These are phyloP conservation scores for Erodium maritimum DNA, from an alignment of 345 rosid species.

Conservation along the genomic window DNA sequence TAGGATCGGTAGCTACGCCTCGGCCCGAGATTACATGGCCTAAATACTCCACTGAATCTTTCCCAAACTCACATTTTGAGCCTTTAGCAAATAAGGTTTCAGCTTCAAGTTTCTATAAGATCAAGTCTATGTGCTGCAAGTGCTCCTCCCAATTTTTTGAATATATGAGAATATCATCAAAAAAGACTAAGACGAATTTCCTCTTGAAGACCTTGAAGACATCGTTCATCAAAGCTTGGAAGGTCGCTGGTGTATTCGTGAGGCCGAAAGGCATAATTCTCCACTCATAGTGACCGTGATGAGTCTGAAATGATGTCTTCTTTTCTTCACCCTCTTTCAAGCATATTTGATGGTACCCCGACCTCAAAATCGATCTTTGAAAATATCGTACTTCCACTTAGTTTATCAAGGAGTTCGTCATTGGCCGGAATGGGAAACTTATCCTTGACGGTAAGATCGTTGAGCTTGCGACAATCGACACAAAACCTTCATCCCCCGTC, in stretches of 20 bases:
- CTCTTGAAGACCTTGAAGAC: too few species aligned
- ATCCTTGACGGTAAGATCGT: neutral
- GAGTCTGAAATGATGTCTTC: neutral
- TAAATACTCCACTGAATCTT: too few species aligned
- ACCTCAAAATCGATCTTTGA: conserved; percentile 2
- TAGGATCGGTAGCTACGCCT: too few species aligned
- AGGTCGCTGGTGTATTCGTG: too few species aligned
- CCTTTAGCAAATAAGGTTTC: too few species aligned
- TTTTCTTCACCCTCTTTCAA: neutral
- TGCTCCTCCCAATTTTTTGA: neutral
- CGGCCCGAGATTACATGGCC: neutral
- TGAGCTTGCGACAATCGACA: neutral
- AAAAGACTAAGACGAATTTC: neutral
- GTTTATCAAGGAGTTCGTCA: too few species aligned
- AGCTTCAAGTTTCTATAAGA: neutral
- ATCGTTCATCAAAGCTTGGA: too few species aligned
- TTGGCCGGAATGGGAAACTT: neutral
- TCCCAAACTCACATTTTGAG: neutral
- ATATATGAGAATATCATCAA: conserved; percentile 2
- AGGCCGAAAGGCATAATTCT: too few species aligned
- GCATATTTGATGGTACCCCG: neutral
- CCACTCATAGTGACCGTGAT: conserved; percentile 5
- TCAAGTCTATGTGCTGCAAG: neutral
- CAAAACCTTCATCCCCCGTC: too few species aligned
- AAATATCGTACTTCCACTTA: neutral